Evolutionary conservation across 2,329 filamentous ascomycete genomes (phyloP).

Genomic region (Phaeomoniella chlamydospora): DNA sequence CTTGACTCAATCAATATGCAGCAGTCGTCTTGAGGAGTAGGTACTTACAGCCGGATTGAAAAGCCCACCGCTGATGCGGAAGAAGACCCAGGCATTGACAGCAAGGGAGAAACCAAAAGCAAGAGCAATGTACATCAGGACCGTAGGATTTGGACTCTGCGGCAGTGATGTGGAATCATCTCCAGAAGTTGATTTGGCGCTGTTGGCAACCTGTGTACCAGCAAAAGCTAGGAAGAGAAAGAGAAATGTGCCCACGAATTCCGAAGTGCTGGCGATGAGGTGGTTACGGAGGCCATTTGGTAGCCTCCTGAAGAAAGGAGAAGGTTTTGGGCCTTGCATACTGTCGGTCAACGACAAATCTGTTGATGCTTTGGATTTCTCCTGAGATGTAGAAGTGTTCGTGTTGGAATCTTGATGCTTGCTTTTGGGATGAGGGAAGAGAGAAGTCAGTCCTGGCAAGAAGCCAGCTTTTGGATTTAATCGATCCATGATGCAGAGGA

Average conservation of each 20-base stretch:
- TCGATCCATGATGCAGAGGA: conserved; percentile 8
- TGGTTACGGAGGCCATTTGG: conserved; percentile 25
- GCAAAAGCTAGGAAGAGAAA: conserved; percentile 32
- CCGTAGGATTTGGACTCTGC: conserved; percentile 17
- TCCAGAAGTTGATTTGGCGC: conserved; percentile 16
- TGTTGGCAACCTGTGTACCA: conserved; percentile 31
- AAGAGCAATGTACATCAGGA: conserved; percentile 27
- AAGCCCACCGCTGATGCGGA: conserved; percentile 33
- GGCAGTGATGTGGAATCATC: conserved; percentile 6
- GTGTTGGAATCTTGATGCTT: conserved; percentile 1
- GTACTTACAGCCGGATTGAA: conserved; percentile 33
- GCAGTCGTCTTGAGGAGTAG: neutral
- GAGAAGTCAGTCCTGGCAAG: conserved; percentile 6
- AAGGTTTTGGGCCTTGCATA: conserved; percentile 6
- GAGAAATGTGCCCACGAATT: conserved; percentile 23
- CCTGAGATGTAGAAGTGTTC: conserved; percentile 2
- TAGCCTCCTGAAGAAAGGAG: conserved; percentile 9
- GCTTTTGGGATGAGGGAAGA: neutral
- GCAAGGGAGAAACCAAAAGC: conserved; percentile 31
- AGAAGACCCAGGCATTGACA: conserved; percentile 42
- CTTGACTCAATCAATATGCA: conserved; percentile 12
- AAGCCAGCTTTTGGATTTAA: conserved; percentile 7
- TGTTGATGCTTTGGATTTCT: conserved; percentile 5
- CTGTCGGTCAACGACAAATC: conserved; percentile 6
- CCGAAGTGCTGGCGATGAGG: conserved; percentile 30